Percentiles rank a stretch among this genome's conserved stretches.
Conservation (phyloP, 106 monocot species). For the Acorus gramineus region DNA sequence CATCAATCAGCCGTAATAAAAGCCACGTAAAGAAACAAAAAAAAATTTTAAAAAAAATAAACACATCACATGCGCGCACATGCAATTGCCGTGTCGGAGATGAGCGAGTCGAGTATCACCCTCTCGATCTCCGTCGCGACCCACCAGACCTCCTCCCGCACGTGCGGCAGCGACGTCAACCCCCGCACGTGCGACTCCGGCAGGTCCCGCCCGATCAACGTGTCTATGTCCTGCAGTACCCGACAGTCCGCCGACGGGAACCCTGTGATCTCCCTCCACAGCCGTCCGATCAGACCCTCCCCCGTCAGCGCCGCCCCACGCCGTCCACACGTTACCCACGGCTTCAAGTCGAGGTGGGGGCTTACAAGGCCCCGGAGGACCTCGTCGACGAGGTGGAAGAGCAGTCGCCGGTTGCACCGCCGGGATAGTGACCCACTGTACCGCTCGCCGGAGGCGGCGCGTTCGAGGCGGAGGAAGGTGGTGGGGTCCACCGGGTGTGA, state of each 20-base stretch:
- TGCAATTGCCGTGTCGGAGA: conserved; percentile 16
- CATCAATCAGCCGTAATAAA: too few species aligned
- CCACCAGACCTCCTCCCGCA: conserved; percentile 32
- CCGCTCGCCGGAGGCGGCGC: not conserved
- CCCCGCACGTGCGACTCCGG: conserved; percentile 16
- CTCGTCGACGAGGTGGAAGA: conserved; percentile 76
- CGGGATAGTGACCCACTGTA: conserved; percentile 19
- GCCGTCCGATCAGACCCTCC: conserved; percentile 9
- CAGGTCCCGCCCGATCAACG: conserved; percentile 41
- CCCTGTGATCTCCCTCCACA: conserved; percentile 33
- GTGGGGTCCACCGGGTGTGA: conserved; percentile 58
- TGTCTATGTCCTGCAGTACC: conserved; percentile 40
- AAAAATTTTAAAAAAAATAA: too few species aligned
- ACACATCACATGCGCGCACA: too few species aligned
- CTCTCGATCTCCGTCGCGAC: conserved; percentile 31
- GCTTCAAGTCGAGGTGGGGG: not conserved
- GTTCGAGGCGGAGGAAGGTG: conserved; percentile 76
- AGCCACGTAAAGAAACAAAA: too few species aligned
- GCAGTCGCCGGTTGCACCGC: conserved; percentile 78
- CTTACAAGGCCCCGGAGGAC: conserved; percentile 33
- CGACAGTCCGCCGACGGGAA: conserved; percentile 43
- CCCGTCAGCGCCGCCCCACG: not conserved
- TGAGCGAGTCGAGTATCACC: conserved; percentile 28
- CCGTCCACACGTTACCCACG: not conserved
- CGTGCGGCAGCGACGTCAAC: conserved; percentile 34